Percentiles rank a stretch among this genome's conserved stretches.
Evolutionary conservation across 139 green algal genomes (phyloP).

Genomic region (Astrephomene gubernaculifera): DNA sequence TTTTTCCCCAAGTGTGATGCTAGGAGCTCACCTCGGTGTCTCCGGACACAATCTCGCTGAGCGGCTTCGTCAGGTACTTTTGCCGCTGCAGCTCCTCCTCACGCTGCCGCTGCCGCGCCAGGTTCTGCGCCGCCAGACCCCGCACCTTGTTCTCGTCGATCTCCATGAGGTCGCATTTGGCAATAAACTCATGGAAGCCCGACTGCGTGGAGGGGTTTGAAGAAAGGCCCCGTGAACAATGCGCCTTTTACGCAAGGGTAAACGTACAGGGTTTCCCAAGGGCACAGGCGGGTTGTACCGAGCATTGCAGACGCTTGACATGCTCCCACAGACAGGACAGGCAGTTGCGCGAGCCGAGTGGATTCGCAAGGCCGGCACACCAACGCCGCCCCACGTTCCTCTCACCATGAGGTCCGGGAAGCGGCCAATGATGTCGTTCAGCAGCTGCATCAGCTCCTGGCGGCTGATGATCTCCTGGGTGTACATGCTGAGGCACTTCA

Average conservation of each 20-base stretch:
- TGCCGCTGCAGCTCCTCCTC: slow-evolving; percentile 64
- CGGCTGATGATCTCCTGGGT: slow-evolving; percentile 92
- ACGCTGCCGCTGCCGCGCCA: slow-evolving; percentile 42
- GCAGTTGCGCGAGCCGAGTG: too few relatives aligned
- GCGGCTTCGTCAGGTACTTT: slow-evolving; percentile 90
- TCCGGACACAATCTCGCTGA: slow-evolving; percentile 87
- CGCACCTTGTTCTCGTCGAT: slow-evolving; percentile 43
- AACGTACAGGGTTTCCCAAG: too few relatives aligned
- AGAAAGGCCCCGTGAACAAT: too few relatives aligned
- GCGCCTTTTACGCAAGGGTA: too few relatives aligned
- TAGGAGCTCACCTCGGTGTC: slow-evolving; percentile 57
- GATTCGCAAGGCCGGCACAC: too few relatives aligned
- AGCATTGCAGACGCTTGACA: too few relatives aligned
- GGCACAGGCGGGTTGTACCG: too few relatives aligned
- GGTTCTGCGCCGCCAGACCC: slow-evolving; percentile 45
- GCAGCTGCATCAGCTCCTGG: slow-evolving; percentile 85
- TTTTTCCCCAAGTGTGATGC: too few relatives aligned
- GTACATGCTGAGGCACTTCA: slow-evolving; percentile 98
- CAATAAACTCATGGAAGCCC: slow-evolving; percentile 68
- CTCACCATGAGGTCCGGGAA: slow-evolving; percentile 87
- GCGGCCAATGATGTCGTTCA: slow-evolving; percentile 89
- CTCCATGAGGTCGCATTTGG: slow-evolving; percentile 62
- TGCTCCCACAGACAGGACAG: too few relatives aligned
- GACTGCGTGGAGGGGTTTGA: slow-evolving; percentile 41
- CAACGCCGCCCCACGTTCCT: too few relatives aligned